Conservation (phyloP, 2,329 filamentous ascomycete species). For the Fusarium succisae region DNA sequence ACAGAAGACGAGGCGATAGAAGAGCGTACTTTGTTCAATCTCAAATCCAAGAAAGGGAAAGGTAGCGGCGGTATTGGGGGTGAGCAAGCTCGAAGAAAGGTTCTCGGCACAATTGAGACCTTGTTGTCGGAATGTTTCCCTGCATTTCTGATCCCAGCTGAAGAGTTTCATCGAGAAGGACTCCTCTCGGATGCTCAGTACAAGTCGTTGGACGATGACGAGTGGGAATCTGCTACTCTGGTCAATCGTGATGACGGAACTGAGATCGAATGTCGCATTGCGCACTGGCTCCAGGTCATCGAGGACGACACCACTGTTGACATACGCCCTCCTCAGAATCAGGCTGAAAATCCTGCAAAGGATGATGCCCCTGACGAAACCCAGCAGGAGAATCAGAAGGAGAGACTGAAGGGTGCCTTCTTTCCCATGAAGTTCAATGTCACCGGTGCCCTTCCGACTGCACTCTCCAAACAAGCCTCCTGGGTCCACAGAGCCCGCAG, state of each 20-base stretch:
- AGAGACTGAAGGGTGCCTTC: conserved; percentile 67
- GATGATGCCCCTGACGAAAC: not conserved
- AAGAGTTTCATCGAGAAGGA: conserved; percentile 61
- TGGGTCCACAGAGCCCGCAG: conserved; percentile 28
- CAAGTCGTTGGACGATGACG: conserved; percentile 55
- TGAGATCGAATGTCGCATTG: conserved; percentile 1
- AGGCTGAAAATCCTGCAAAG: conserved; percentile 7
- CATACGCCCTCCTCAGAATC: conserved; percentile 32
- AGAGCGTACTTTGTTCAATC: conserved; percentile 71
- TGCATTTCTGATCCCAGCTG: conserved; percentile 60
- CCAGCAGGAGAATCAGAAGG: conserved; percentile 35
- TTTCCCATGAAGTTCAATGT: conserved; percentile 37
- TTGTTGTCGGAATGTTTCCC: conserved; percentile 45
- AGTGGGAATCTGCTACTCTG: conserved; percentile 32
- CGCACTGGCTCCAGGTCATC: conserved; percentile 29
- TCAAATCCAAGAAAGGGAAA: conserved; percentile 52
- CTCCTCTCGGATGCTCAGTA: conserved; percentile 72
- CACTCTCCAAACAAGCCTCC: conserved; percentile 1
- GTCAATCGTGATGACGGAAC: not conserved
- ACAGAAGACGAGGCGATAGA: conserved; percentile 73
- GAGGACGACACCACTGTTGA: conserved; percentile 34
- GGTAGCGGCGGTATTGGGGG: not conserved
- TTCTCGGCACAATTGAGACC: conserved; percentile 12
- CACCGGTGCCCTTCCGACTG: conserved; percentile 22
- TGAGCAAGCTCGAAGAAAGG: conserved; percentile 14